These are phyloP conservation scores for Malbranchea zuffiana DNA, from an alignment of 2,329 filamentous ascomycete genomes.

Conservation along the genomic window DNA sequence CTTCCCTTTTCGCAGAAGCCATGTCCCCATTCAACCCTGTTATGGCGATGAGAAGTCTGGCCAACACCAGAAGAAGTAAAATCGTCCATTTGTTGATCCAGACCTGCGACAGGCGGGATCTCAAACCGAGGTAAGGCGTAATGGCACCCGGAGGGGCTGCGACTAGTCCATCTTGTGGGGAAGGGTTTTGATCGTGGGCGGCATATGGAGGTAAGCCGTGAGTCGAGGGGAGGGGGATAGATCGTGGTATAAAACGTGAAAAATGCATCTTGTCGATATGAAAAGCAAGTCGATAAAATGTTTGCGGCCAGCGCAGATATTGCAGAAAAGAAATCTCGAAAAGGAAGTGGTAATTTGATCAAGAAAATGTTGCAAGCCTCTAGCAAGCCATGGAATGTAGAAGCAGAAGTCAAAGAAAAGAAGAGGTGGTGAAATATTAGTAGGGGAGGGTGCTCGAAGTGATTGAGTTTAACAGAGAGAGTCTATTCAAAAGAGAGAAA, in stretches of 20 bases:
- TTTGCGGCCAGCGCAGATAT: constrained; percentile 10
- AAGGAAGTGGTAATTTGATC: neutral
- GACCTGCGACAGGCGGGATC: constrained; percentile 80
- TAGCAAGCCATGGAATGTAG: neutral
- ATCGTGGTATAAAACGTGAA: constrained; percentile 18
- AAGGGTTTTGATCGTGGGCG: constrained; percentile 37
- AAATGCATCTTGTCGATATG: constrained; percentile 23
- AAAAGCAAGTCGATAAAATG: neutral
- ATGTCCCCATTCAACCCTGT: constrained; percentile 63
- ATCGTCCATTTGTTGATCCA: constrained; percentile 98
- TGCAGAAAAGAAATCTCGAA: neutral
- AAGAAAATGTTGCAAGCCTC: neutral
- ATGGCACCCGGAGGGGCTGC: constrained; percentile 54
- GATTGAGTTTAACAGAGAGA: constrained; percentile 2
- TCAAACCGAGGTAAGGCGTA: constrained; percentile 86
- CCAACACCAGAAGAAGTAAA: constrained; percentile 72
- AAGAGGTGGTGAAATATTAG: neutral
- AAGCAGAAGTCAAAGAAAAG: neutral
- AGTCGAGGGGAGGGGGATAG: constrained; percentile 3
- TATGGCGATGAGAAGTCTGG: constrained; percentile 67
- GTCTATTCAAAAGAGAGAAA: constrained; percentile 1
- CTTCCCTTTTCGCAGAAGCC: constrained; percentile 63
- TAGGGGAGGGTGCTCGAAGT: neutral
- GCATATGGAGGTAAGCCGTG: constrained; percentile 30
- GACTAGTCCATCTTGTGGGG: constrained; percentile 35